Percentiles rank a stretch among this genome's conserved stretches.
Evolutionary conservation across 2,329 filamentous ascomycete genomes (phyloP).

Genomic region (Raffaelea albimanens): DNA sequence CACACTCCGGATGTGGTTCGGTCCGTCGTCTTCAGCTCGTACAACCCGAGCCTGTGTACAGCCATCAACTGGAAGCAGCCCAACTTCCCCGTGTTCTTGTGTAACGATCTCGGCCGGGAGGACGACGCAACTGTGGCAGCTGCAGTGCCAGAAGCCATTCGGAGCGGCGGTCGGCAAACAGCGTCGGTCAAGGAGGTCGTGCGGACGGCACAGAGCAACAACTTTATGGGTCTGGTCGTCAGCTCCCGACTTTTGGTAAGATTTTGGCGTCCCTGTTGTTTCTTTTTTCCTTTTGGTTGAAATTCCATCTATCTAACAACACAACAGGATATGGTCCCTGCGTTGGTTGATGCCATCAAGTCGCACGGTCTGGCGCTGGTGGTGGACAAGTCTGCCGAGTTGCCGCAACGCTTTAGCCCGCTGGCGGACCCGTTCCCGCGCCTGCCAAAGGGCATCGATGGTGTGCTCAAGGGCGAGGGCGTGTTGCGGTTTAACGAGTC

Average conservation of each 20-base stretch:
- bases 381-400: conserved; percentile 67
- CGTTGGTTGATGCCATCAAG: conserved; percentile 87
- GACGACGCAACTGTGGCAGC: conserved; percentile 25
- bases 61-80: conserved; percentile 99
- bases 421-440: conserved; percentile 43
- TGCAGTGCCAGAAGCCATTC: conserved; percentile 24
- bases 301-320: neutral
- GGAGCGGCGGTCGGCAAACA: conserved; percentile 58
- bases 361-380: conserved; percentile 88
- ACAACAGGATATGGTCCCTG: conserved; percentile 80
- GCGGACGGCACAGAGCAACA: conserved; percentile 86
- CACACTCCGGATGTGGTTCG: conserved; percentile 65
- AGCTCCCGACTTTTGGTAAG: conserved; percentile 75
- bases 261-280: conserved; percentile 14
- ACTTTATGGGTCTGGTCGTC: conserved; percentile 95
- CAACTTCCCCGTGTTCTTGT: conserved; percentile 92
- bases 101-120: conserved; percentile 76
- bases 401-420: conserved; percentile 25
- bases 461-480: conserved; percentile 74
- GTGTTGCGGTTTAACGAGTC: conserved; percentile 89
- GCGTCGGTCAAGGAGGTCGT: conserved; percentile 93
- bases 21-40: conserved; percentile 89
- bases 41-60: conserved; percentile 82
- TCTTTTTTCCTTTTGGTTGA: neutral
- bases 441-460: conserved; percentile 76